Evolutionary conservation across 495 filamentous ascomycete species (phyloP).

Genomic region (Rostrohypoxylon terebratum): DNA sequence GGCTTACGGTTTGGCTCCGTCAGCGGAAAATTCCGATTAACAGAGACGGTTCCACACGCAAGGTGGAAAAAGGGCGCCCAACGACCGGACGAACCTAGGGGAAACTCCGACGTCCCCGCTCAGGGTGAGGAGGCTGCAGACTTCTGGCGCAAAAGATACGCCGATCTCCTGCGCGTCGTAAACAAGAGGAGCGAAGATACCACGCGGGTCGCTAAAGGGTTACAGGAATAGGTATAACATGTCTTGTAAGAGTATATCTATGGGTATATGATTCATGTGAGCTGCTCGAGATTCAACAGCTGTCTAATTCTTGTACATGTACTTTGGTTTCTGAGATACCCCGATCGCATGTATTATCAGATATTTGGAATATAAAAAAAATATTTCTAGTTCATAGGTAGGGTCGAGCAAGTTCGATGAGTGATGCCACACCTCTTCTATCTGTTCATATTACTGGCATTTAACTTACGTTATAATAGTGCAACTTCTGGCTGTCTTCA

Average conservation of each 20-base stretch:
- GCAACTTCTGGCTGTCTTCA: too few relatives aligned
- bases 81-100: conserved; percentile 26
- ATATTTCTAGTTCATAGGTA: not conserved
- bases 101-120: conserved; percentile 34
- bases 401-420: too few relatives aligned
- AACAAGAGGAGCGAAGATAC: conserved; percentile 49
- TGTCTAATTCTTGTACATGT: conserved; percentile 11
- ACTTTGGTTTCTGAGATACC: conserved; percentile 23
- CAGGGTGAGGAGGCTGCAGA: conserved; percentile 51
- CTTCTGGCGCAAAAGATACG: conserved; percentile 55
- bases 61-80: conserved; percentile 49
- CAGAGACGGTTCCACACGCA: conserved; percentile 58
- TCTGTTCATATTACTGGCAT: too few relatives aligned
- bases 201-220: not conserved
- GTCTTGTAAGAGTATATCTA: conserved; percentile 5
- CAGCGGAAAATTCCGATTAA: conserved; percentile 58
- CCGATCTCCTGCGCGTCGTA: conserved; percentile 49
- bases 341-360: conserved; percentile 24
- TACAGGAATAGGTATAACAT: not conserved
- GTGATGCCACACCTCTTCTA: too few relatives aligned
- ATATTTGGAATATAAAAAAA: not conserved
- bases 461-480: too few relatives aligned
- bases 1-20: conserved; percentile 59
- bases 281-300: not conserved
- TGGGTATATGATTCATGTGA: conserved; percentile 8